Base-by-base conservation (phyloP, 2,329 filamentous ascomycete species). In the Furcasterigmium sp. region DNA sequence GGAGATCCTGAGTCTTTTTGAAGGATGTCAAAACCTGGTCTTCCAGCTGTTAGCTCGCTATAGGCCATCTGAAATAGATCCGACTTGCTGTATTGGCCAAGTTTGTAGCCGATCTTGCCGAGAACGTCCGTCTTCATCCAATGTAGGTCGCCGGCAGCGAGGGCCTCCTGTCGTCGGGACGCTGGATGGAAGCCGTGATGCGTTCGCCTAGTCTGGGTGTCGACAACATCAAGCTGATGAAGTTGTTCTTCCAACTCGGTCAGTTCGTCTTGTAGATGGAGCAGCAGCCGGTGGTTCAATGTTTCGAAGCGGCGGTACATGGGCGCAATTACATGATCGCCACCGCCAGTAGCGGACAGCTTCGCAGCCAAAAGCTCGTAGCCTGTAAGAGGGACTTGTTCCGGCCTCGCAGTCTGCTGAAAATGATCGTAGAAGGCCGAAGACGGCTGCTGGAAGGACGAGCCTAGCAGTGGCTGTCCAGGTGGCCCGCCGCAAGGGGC, bases 231-330 rank as follows among this genome's bases (percentile, higher is more conserved):
- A 1, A 93, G 64, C 0, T 72, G 69, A 15, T 79, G 76, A 1
- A 96, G 73, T 45, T 91, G 81, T 54, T 89, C 83, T 62, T 95
- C 90, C 29, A 95, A 70, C 53, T 91, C 85, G 23, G 75, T 73
- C 15, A 95, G 78, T 59, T 95, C 88, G 56, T 95, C 89, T 61
- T 95, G 91, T 14, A 95, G 72, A 49, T 93, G 83, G 0, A 95
- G 70, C 3, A 96, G 68, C 3, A 95, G 67, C 3, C 91, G 82
- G 58, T 95, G 89, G 54, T 93, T 91, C 15, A 95, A 67, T 10
- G 80, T 75, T 58, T 87, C 84, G 56, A 96, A 96, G 44, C 84
- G 84, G 35, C 91, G 80, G 60, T 95, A 95, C 46, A 95, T 76
- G 1, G 88, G 87, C 37, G 58, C 64, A 25, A 73, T 54, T 0